Conservation (phyloP, 768 basidiomycete species). For the Collybiopsis luxurians region DNA sequence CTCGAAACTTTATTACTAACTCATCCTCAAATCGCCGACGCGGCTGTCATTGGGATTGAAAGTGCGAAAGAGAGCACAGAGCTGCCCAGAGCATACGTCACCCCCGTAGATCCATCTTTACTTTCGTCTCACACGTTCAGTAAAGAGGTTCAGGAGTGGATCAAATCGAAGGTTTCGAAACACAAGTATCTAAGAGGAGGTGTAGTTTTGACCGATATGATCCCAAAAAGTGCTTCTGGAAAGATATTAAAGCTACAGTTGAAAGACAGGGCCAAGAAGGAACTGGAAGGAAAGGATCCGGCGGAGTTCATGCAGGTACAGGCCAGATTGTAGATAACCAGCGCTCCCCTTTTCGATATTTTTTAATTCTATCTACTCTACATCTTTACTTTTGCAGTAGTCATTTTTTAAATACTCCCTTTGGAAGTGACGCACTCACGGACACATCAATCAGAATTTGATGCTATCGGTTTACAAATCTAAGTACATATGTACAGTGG, state of each 20-base stretch:
- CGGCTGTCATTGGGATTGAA: conserved; percentile 77
- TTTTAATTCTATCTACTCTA: no score
- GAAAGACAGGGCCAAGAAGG: conserved; percentile 62
- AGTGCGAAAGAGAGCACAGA: conserved; percentile 73
- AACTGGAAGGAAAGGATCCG: conserved; percentile 22
- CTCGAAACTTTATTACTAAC: conserved; percentile 74
- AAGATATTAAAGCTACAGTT: conserved; percentile 84
- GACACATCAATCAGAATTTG: no score
- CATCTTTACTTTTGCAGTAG: no score
- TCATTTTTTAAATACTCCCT: no score
- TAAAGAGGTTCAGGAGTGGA: conserved; percentile 59
- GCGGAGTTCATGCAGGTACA: background rate
- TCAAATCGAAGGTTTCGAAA: conserved; percentile 58
- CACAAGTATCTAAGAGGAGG: conserved; percentile 83
- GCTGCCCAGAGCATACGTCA: conserved; percentile 73
- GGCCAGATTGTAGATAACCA: background rate
- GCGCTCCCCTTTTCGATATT: no score
- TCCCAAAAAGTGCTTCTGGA: conserved; percentile 82
- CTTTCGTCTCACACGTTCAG: conserved; percentile 42
- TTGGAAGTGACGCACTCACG: no score
- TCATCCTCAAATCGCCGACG: conserved; percentile 76
- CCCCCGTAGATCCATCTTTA: conserved; percentile 42
- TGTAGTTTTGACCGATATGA: conserved; percentile 55
- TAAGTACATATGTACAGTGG: no score
- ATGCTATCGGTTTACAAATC: no score